Evolutionary conservation across 345 rosid species (phyloP), one percentile per base, ranked within the genome.

Genomic region (Orychophragmus violaceus): DNA sequence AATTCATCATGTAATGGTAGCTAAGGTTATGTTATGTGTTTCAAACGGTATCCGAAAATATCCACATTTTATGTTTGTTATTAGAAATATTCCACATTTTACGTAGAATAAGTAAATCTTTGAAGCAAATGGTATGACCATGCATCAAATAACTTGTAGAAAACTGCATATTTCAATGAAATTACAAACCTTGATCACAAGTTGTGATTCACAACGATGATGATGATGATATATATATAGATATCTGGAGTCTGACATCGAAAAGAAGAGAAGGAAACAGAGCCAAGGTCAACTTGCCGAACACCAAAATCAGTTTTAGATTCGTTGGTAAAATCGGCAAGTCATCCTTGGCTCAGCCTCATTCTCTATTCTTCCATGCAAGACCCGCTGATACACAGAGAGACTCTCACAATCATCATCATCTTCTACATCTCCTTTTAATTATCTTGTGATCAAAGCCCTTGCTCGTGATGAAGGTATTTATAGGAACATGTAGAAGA

Each of bases 261-360:
- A 65, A 72, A 39, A 65, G 64, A 39, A 65, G 62, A 72, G 70
- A 63, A 71, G 22, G 66, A 72, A 72, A 65, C 37, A 57, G 71
- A 72, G 62, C 71, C 71, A 72, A 39, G 55, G 67, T 37, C 61
- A 72, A 59, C 71, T 57, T 72, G 67, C 76, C 71, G 64, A 29
- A 65, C 46, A 64, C 71, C 60, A 65, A 36, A 45, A 52, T 39
- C 50, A 50, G 0, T n/a, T 50, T 39, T 0, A 37, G 46, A 57
- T 16, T 35, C 3, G 27, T 0, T 70, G 62, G 48, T 41, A n/a
- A 25, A n/a, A n/a, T n/a, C n/a, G n/a, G n/a, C n/a, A n/a, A n/a
- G n/a, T n/a, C n/a, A n/a, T n/a, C n/a, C n/a, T 71, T 71, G 75
- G 75, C 75, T 71, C 75, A 62, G 33, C 46, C 69, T 55, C 75